Conservation (phyloP, 805 yeast species). For the Monosporozyma servazzii region DNA sequence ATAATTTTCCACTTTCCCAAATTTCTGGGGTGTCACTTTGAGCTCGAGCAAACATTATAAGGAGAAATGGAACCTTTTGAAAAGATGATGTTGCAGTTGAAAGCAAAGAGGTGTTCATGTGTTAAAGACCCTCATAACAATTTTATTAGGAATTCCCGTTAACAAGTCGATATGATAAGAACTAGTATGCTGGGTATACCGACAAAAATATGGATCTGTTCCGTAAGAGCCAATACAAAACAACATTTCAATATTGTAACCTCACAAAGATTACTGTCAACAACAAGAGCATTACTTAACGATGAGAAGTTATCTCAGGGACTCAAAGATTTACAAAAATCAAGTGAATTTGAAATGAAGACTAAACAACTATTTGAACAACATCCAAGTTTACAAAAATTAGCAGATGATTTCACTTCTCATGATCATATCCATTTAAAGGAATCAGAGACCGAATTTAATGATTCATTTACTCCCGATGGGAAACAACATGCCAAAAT, state of each 20-base stretch:
- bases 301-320: neutral
- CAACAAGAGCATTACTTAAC: neutral
- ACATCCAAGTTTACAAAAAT: conserved; percentile 12
- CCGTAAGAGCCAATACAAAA: neutral
- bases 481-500: conserved; percentile 11
- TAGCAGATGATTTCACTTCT: conserved; percentile 11
- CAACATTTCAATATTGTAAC: neutral
- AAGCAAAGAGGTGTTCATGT: neutral
- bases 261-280: neutral
- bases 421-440: conserved; percentile 36
- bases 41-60: neutral
- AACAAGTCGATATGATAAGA: neutral
- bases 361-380: conserved; percentile 10
- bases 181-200: neutral
- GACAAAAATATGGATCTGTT: neutral
- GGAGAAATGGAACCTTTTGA: neutral
- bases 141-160: neutral
- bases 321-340: neutral
- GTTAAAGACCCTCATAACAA: neutral
- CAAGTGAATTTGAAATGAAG: neutral
- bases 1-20: neutral
- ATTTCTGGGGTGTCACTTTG: conserved; percentile 1
- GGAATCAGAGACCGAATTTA: conserved; percentile 36
- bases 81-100: neutral
- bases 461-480: conserved; percentile 34